These are phyloP conservation scores for Scutellaria minor DNA, from an alignment of 257 asterid species.

Conservation along the genomic window DNA sequence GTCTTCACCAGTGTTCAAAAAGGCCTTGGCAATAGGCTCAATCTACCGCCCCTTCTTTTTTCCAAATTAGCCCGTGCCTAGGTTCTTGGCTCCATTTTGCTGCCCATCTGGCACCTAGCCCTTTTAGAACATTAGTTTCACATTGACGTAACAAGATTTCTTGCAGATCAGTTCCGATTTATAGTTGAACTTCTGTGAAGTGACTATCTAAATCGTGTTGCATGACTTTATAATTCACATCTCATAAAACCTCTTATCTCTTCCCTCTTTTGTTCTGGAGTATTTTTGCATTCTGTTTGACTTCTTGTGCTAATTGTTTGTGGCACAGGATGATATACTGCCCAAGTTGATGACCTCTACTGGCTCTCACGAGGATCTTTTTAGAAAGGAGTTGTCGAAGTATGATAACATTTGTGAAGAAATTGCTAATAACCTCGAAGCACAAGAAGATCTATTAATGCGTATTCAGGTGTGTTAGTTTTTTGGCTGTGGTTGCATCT, in stretches of 20 bases:
- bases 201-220: slow-evolving; percentile 4
- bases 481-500: slow-evolving; percentile 18
- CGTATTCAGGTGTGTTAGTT: slow-evolving; percentile 74
- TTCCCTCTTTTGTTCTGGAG: slow-evolving; percentile 10
- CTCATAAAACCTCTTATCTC: slow-evolving; percentile 10
- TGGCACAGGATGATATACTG: slow-evolving; percentile 86
- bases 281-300: slow-evolving; percentile 25
- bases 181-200: slow-evolving; percentile 12
- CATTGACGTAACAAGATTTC: neutral
- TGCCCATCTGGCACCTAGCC: neutral
- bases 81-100: neutral
- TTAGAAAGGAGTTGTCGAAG: slow-evolving; percentile 87
- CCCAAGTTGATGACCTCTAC: slow-evolving; percentile 90
- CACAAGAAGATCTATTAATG: slow-evolving; percentile 83
- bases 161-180: slow-evolving; percentile 21
- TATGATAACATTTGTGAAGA: slow-evolving; percentile 84
- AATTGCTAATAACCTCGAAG: slow-evolving; percentile 76
- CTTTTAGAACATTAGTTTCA: neutral
- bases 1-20: neutral
- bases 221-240: slow-evolving; percentile 21
- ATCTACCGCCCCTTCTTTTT: no score
- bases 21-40: no score
- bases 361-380: slow-evolving; percentile 95
- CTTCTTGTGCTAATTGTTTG: slow-evolving; percentile 37
- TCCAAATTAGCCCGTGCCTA: neutral